These are phyloP conservation scores for Parascedosporium putredinis DNA, from an alignment of 2,329 filamentous ascomycete species.

Conservation along the genomic window DNA sequence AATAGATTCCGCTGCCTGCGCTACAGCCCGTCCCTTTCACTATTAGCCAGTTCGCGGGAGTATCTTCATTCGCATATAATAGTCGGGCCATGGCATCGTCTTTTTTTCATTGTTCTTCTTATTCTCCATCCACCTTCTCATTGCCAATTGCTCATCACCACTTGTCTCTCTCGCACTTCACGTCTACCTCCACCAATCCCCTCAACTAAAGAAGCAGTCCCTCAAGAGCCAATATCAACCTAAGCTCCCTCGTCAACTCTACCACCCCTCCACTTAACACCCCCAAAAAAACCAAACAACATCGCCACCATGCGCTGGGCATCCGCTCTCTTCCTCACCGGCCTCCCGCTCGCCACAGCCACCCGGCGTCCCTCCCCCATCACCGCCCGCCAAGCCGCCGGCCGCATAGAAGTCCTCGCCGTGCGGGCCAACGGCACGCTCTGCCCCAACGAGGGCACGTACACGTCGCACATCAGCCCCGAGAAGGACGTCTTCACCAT, in stretches of 20 bases:
- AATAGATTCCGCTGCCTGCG: too few relatives aligned
- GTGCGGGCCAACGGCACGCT: background rate
- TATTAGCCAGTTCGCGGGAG: too few relatives aligned
- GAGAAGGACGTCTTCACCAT: slow-evolving; percentile 1
- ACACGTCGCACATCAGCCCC: slow-evolving; percentile 8
- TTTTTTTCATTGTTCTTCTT: too few relatives aligned
- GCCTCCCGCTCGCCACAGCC: background rate
- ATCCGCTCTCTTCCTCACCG: background rate
- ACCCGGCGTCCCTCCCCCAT: background rate
- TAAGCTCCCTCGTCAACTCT: too few relatives aligned
- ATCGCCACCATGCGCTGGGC: background rate
- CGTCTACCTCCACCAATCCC: background rate
- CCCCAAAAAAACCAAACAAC: background rate
- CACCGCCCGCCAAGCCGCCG: background rate
- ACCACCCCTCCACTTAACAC: background rate
- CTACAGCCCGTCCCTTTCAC: too few relatives aligned
- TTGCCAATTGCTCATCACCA: background rate
- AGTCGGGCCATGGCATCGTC: too few relatives aligned
- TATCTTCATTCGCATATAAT: too few relatives aligned
- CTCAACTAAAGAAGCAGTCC: too few relatives aligned
- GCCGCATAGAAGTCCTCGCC: background rate
- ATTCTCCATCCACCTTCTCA: too few relatives aligned
- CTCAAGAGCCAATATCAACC: too few relatives aligned
- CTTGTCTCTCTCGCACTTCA: background rate
- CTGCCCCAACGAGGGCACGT: background rate